Percentiles rank a stretch among this genome's conserved stretches.
Conservation (phyloP, 1,284 basidiomycete species). For the Apiotrichum montevideense region DNA sequence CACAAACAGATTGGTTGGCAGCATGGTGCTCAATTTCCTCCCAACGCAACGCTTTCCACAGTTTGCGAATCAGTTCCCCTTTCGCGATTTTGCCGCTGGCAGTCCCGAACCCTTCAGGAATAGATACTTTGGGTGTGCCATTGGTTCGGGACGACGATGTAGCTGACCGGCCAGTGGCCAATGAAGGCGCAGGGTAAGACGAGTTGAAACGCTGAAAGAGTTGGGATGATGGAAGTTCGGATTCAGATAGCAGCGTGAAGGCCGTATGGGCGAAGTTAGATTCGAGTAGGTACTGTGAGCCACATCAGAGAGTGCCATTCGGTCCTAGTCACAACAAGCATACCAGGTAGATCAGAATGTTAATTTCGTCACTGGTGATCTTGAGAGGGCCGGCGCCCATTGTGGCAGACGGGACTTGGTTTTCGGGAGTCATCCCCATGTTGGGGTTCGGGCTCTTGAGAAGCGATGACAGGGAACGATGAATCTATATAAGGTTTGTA, state of each 20-base stretch:
- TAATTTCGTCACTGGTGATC: conserved; percentile 40
- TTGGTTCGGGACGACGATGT: conserved; percentile 12
- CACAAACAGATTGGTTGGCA: neutral
- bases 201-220: conserved; percentile 42
- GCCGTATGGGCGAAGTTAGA: conserved; percentile 44
- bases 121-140: conserved; percentile 1
- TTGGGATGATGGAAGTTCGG: conserved; percentile 31
- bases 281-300: conserved; percentile 38
- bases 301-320: neutral
- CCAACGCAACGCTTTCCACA: conserved; percentile 43
- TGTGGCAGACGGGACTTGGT: neutral
- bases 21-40: conserved; percentile 42
- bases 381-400: conserved; percentile 20
- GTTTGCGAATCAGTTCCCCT: conserved; percentile 39
- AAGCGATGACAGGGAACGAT: too few relatives aligned
- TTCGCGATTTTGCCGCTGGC: conserved; percentile 22
- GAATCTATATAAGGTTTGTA: too few relatives aligned
- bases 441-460: neutral
- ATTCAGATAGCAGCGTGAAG: conserved; percentile 39
- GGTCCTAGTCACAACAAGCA: neutral
- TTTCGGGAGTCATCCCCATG: neutral
- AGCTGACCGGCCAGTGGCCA: neutral
- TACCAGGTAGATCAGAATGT: conserved; percentile 42
- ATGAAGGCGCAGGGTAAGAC: conserved; percentile 18
- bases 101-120: conserved; percentile 4